A percentile compares a stretch with the other conserved stretches of the same genome.
Conservation (phyloP, 495 filamentous ascomycete genomes). For the Xylaria acuta region DNA sequence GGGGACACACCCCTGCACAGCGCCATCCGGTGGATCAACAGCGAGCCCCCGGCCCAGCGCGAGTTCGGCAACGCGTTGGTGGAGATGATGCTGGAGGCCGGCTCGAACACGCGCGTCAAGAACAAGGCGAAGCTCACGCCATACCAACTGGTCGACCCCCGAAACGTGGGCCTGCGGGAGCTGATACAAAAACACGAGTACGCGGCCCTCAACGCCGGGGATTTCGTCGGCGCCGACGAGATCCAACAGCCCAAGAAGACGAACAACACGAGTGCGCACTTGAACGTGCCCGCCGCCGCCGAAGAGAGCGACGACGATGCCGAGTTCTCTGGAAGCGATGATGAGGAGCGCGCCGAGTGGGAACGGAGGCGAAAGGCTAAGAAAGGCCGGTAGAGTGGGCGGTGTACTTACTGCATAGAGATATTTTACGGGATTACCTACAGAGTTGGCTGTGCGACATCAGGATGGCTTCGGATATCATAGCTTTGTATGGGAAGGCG, state of each 20-base stretch:
- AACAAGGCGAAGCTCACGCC: slow-evolving; percentile 77
- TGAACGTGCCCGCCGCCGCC: slow-evolving; percentile 10
- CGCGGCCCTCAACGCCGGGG: slow-evolving; percentile 56
- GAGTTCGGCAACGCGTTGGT: slow-evolving; percentile 73
- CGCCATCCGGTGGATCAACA: slow-evolving; percentile 84
- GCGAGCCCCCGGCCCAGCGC: slow-evolving; percentile 61
- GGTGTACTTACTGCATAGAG: neutral
- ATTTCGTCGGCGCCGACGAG: slow-evolving; percentile 51
- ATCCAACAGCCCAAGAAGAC: slow-evolving; percentile 24
- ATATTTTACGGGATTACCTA: slow-evolving; percentile 3
- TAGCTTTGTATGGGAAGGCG: neutral
- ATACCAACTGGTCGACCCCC: slow-evolving; percentile 72
- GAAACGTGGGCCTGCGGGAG: slow-evolving; percentile 70
- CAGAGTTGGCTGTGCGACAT: slow-evolving; percentile 1
- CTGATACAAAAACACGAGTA: slow-evolving; percentile 82
- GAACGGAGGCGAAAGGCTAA: slow-evolving; percentile 52
- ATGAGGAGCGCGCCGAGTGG: slow-evolving; percentile 59
- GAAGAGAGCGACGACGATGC: slow-evolving; percentile 51
- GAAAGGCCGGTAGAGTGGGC: slow-evolving; percentile 36
- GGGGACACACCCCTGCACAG: slow-evolving; percentile 90
- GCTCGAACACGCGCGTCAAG: slow-evolving; percentile 53
- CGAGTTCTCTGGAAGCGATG: slow-evolving; percentile 60
- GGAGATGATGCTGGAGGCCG: slow-evolving; percentile 92
- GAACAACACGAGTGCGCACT: slow-evolving; percentile 1
- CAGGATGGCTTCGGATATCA: neutral